Base-by-base conservation (phyloP, 2,329 filamentous ascomycete species). In the Ceratocystis variospora region DNA sequence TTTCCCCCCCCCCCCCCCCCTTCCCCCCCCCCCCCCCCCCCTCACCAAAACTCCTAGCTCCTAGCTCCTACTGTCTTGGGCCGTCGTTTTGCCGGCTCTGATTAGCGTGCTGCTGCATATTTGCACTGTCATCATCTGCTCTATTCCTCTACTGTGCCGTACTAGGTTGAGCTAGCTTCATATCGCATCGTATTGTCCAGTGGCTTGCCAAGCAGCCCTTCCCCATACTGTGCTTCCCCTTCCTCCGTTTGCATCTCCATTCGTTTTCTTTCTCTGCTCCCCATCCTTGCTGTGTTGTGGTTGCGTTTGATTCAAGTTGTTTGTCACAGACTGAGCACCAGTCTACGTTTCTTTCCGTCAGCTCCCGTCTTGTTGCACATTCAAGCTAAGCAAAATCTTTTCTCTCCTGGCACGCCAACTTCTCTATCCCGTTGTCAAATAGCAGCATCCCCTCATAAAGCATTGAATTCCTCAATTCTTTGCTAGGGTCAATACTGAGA, bases 131-230 rank as follows among this genome's bases (percentile, higher is more conserved):
- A 25, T 25, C 22, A 25, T 25, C 22, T 48, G 15, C n/a, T n/a
- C 17, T 19, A 19, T 48, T 17, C 15, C 45, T 53, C 8, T 50
- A 22, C 46, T 22, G 19, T 25, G 48, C 48, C 19, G 19, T 53
- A 53, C 4, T 17, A 25, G 19, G 10, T 19, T 53, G 48, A 53
- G 37, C 48, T 25, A 53, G 48, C 48, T 28, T 53, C 19, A 53
- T 28, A 53, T 28, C 19, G 48, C 6, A 15, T 15, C 10, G 19
- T 59, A 19, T 37, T 59, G 28, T 19, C 6, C 28, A 15, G 53
- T 59, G 53, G 53, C 53, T 59, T 66, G 70, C 71, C 68, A 71
- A 71, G 71, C 66, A 70, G 71, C 69, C 28, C 22, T 25, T 28
- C 50, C 55, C 46, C 48, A 4, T n/a, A 15, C 17, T 10, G 15